Conservation (phyloP, 306 rosid species). For the Elaeagnus macrophylla region DNA sequence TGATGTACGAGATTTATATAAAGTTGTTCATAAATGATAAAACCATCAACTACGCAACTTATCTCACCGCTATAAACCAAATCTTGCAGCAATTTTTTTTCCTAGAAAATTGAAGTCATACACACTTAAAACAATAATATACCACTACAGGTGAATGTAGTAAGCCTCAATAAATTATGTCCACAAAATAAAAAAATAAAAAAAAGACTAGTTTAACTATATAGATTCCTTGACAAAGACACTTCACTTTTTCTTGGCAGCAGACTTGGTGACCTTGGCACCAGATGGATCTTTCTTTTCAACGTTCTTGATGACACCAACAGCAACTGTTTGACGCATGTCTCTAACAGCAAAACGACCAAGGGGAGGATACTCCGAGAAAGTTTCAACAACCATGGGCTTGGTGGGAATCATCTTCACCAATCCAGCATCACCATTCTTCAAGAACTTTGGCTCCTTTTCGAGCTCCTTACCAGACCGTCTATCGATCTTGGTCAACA, state of each 20-base stretch:
- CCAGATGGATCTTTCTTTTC: slow-evolving; percentile 53
- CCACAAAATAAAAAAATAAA: too few relatives aligned
- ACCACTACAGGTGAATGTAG: too few relatives aligned
- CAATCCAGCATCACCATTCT: slow-evolving; percentile 33
- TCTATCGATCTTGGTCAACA: slow-evolving; percentile 29
- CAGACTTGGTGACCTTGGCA: slow-evolving; percentile 56
- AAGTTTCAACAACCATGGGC: slow-evolving; percentile 36
- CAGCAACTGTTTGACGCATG: slow-evolving; percentile 34
- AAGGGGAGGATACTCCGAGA: slow-evolving; percentile 30
- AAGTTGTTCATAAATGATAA: too few relatives aligned
- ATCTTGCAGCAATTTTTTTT: too few relatives aligned
- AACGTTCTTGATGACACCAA: slow-evolving; percentile 31
- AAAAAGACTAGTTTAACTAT: too few relatives aligned
- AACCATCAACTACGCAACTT: too few relatives aligned
- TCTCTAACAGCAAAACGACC: slow-evolving; percentile 35
- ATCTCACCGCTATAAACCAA: too few relatives aligned
- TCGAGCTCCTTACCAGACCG: slow-evolving; percentile 35
- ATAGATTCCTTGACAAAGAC: too few relatives aligned
- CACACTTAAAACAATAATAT: too few relatives aligned
- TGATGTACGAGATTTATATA: too few relatives aligned
- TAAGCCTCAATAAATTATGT: too few relatives aligned
- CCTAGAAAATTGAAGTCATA: too few relatives aligned
- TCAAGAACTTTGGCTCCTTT: slow-evolving; percentile 36
- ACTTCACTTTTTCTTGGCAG: slow-evolving; percentile 58
- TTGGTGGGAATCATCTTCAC: slow-evolving; percentile 35